Evolutionary conservation across 2,329 filamentous ascomycete genomes (phyloP).

Genomic region (Aciculosporium take): DNA sequence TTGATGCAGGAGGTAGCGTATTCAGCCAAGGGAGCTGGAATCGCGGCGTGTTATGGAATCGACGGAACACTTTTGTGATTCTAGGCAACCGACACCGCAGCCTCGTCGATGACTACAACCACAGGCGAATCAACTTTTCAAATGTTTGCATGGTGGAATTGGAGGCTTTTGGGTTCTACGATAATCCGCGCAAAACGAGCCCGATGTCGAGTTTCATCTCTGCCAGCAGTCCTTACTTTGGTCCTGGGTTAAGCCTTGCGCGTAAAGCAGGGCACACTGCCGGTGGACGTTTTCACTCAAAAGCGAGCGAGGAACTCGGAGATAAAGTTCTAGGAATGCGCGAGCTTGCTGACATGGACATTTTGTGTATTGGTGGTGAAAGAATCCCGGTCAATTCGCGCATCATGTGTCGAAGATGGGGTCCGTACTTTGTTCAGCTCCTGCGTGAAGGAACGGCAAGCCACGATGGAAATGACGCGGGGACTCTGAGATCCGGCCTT

Average conservation of each 20-base stretch:
- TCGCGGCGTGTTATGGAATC: constrained; percentile 80
- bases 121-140: constrained; percentile 91
- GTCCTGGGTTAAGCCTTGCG: constrained; percentile 39
- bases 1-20: constrained; percentile 85
- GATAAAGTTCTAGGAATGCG: constrained; percentile 62
- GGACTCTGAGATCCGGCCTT: constrained; percentile 55
- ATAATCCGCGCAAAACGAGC: constrained; percentile 70
- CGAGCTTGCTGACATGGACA: constrained; percentile 95
- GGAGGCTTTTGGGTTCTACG: constrained; percentile 92
- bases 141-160: constrained; percentile 95
- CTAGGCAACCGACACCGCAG: constrained; percentile 86
- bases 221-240: constrained; percentile 56
- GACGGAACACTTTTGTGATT: constrained; percentile 89
- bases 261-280: constrained; percentile 51
- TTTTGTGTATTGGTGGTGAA: constrained; percentile 80
- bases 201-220: constrained; percentile 77
- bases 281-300: constrained; percentile 61
- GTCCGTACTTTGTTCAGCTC: constrained; percentile 87
- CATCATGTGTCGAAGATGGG: constrained; percentile 78
- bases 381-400: constrained; percentile 88
- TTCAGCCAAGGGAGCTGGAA: constrained; percentile 99
- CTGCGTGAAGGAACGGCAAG: constrained; percentile 66
- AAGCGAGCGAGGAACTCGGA: constrained; percentile 73
- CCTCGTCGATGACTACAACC: constrained; percentile 94
- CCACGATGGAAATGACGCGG: constrained; percentile 58